phyloP scores from a whole-genome alignment of 108 stramenopile species.

The Poteriospumella lacustris region DNA sequence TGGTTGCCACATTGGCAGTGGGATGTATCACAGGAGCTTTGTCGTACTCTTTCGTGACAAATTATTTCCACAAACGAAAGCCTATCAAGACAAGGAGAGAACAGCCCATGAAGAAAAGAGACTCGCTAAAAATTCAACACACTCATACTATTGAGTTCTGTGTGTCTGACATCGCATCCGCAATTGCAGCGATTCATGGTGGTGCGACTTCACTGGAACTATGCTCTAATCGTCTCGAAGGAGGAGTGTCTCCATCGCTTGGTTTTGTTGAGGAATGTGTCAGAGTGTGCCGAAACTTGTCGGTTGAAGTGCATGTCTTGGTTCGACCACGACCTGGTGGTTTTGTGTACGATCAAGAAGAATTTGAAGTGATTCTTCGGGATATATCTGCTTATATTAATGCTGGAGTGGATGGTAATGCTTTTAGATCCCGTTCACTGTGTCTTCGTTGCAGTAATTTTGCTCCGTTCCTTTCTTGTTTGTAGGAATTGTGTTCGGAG shows the following conservation, averaged over 20 bases:
- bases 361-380: background rate
- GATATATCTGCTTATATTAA: background rate
- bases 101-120: too few relatives aligned
- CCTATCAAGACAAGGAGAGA: too few relatives aligned
- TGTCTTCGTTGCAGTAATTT: background rate
- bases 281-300: background rate
- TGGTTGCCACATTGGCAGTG: too few relatives aligned
- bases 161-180: background rate
- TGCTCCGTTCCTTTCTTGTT: background rate
- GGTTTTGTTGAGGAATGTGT: constrained; percentile 7
- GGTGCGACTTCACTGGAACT: background rate
- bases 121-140: too few relatives aligned
- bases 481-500: background rate
- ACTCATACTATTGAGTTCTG: constrained; percentile 12
- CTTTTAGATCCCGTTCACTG: background rate
- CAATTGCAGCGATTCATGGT: background rate
- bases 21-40: too few relatives aligned
- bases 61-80: too few relatives aligned
- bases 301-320: constrained; percentile 1
- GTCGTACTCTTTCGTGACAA: too few relatives aligned
- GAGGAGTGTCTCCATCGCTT: background rate
- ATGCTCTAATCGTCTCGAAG: background rate
- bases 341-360: background rate
- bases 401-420: background rate
- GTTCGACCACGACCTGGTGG: background rate